Percentiles rank a stretch among this genome's conserved stretches.
These are phyloP conservation scores for Symbiodinium pilosum DNA, from an alignment of 73 alveolate species.

Conservation along the genomic window DNA sequence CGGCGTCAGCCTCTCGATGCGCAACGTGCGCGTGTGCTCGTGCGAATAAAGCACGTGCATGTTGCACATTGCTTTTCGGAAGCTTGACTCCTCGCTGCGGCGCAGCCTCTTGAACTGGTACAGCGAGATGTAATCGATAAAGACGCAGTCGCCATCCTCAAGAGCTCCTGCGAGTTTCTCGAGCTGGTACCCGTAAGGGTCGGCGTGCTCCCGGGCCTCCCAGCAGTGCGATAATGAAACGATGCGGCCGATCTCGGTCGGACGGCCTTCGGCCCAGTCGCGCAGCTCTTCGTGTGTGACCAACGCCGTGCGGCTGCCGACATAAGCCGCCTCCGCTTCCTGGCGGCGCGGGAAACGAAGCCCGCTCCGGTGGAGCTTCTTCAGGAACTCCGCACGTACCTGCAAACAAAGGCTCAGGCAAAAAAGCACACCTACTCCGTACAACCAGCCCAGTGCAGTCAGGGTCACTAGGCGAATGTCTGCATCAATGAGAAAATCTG, in stretches of 20 bases:
- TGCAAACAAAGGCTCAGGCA: too few species aligned
- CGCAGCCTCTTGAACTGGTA: neutral
- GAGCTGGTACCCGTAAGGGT: neutral
- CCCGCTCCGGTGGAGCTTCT: neutral
- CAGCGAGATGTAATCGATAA: neutral
- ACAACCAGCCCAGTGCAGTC: too few species aligned
- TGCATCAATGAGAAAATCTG: too few species aligned
- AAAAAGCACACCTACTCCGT: too few species aligned
- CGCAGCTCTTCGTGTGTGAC: neutral
- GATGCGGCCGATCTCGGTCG: neutral
- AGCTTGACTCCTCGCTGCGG: neutral
- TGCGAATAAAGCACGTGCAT: neutral
- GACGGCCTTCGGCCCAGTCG: neutral
- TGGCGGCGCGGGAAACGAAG: neutral
- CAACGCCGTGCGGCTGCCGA: neutral
- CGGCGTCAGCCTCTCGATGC: conserved; percentile 16
- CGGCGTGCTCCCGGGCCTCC: neutral
- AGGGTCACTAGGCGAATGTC: too few species aligned
- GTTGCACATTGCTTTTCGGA: neutral
- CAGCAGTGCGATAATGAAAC: neutral
- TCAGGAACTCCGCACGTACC: too few species aligned
- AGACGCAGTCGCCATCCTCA: neutral
- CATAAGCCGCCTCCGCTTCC: neutral
- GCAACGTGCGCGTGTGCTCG: neutral
- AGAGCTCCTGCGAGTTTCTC: neutral